These are phyloP conservation scores for Leucosporidium yakuticum DNA, from an alignment of 768 basidiomycete species.

Conservation along the genomic window DNA sequence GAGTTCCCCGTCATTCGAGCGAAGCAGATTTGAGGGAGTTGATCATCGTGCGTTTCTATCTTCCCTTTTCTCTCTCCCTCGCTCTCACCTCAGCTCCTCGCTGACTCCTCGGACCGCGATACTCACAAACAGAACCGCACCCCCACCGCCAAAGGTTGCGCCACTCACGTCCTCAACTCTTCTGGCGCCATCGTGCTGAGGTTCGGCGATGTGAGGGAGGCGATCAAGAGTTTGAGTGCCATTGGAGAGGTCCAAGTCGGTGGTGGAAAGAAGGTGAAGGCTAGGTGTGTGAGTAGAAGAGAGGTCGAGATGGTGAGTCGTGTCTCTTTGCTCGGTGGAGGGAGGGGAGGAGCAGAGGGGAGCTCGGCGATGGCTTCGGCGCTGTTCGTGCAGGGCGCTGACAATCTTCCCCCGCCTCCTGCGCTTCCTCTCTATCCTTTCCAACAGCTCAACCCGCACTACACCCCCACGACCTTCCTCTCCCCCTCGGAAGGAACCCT, in stretches of 20 bases:
- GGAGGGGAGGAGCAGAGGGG: too few species aligned
- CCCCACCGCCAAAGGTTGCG: conserved; percentile 11
- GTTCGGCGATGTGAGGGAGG: conserved; percentile 31
- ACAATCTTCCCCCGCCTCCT: neutral
- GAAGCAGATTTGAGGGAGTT: conserved; percentile 6
- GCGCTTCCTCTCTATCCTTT: neutral
- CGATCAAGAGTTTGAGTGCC: neutral
- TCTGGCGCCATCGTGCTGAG: conserved; percentile 23
- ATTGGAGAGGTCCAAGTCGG: too few species aligned
- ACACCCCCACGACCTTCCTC: conserved; percentile 6
- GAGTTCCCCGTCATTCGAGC: neutral
- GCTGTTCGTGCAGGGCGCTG: too few species aligned
- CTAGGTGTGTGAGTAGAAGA: too few species aligned
- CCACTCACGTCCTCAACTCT: neutral
- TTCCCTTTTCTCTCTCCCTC: too few species aligned
- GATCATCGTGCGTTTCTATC: neutral
- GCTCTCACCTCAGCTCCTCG: neutral
- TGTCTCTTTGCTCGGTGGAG: too few species aligned
- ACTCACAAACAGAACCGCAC: neutral
- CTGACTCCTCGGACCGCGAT: neutral
- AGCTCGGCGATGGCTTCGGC: too few species aligned
- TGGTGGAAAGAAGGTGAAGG: too few species aligned
- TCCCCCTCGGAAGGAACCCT: conserved; percentile 26
- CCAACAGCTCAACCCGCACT: conserved; percentile 8
- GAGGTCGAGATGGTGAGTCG: too few species aligned